A percentile compares a stretch with the other conserved stretches of the same genome.
phyloP scores from a whole-genome alignment of 352 stramenopile species.

The Globisporangium takayamanum region DNA sequence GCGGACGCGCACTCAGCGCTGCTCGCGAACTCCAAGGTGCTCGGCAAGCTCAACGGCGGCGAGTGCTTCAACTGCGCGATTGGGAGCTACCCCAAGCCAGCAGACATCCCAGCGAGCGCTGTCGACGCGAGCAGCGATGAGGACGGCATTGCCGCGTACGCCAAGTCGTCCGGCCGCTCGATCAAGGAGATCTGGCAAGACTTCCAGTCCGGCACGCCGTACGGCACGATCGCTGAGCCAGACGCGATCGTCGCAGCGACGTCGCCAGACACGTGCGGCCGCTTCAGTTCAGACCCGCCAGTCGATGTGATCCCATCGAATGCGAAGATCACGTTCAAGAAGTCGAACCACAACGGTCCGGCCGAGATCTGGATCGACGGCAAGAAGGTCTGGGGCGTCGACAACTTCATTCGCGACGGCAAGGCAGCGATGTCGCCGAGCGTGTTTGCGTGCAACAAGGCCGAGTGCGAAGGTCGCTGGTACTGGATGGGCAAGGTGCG shows the following conservation, averaged over 20 bases:
- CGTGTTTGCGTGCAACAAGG: slow-evolving; percentile 16
- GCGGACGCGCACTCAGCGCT: slow-evolving; percentile 6
- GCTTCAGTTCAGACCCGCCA: slow-evolving; percentile 13
- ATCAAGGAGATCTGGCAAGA: slow-evolving; percentile 16
- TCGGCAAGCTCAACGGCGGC: slow-evolving; percentile 21
- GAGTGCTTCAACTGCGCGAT: slow-evolving; percentile 22
- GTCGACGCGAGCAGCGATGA: slow-evolving; percentile 13
- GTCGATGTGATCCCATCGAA: slow-evolving; percentile 9
- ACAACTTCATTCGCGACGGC: slow-evolving; percentile 19
- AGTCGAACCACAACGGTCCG: slow-evolving; percentile 23
- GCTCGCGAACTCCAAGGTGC: slow-evolving; percentile 16
- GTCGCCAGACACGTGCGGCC: slow-evolving; percentile 14
- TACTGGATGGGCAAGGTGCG: slow-evolving; percentile 21
- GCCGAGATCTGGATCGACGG: slow-evolving; percentile 18
- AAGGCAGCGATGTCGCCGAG: slow-evolving; percentile 9
- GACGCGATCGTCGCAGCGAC: slow-evolving; percentile 6
- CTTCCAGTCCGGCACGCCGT: slow-evolving; percentile 15
- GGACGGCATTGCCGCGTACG: slow-evolving; percentile 15
- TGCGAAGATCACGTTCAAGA: slow-evolving; percentile 20
- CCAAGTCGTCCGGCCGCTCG: slow-evolving; percentile 13
- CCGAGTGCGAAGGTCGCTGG: slow-evolving; percentile 17
- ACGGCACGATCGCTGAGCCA: slow-evolving; percentile 11
- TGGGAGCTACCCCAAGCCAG: slow-evolving; percentile 14
- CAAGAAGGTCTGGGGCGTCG: slow-evolving; percentile 14
- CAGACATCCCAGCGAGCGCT: slow-evolving; percentile 12